Conservation (phyloP, 495 filamentous ascomycete species). For the Penicillium silybi region DNA sequence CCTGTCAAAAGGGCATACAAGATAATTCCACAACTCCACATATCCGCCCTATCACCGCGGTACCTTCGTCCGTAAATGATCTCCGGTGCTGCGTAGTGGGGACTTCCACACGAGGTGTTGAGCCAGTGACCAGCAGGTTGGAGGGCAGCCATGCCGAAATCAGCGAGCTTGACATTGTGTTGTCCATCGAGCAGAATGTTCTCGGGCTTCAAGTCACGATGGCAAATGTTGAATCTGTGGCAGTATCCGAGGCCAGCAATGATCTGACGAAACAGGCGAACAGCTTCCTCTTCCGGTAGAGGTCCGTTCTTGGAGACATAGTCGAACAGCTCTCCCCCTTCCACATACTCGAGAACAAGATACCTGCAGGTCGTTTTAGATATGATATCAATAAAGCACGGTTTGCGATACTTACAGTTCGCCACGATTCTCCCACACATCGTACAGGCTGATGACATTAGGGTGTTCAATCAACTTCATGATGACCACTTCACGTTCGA, state of each 20-base stretch:
- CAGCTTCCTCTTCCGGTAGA: slow-evolving; percentile 71
- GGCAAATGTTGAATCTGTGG: slow-evolving; percentile 89
- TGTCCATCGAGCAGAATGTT: slow-evolving; percentile 81
- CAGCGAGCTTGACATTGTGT: slow-evolving; percentile 80
- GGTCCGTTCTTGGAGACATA: slow-evolving; percentile 66
- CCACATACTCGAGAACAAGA: slow-evolving; percentile 92
- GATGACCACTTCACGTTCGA: slow-evolving; percentile 90
- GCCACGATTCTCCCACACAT: slow-evolving; percentile 93
- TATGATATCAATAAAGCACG: neutral
- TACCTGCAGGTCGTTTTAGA: slow-evolving; percentile 53
- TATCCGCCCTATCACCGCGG: slow-evolving; percentile 77
- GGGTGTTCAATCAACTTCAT: slow-evolving; percentile 94
- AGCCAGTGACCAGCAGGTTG: slow-evolving; percentile 75
- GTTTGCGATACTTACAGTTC: slow-evolving; percentile 67
- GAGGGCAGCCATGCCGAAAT: slow-evolving; percentile 96
- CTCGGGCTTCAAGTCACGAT: slow-evolving; percentile 94
- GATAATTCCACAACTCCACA: slow-evolving; percentile 94
- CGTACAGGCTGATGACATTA: slow-evolving; percentile 85
- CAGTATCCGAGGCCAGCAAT: slow-evolving; percentile 88
- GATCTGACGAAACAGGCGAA: slow-evolving; percentile 87
- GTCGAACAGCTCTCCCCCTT: slow-evolving; percentile 85
- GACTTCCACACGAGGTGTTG: slow-evolving; percentile 88
- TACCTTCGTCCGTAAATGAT: slow-evolving; percentile 70
- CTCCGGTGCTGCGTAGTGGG: slow-evolving; percentile 94
- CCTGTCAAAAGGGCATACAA: slow-evolving; percentile 79